Conservation (phyloP, 495 filamentous ascomycete species). For the Platismatia glauca region DNA sequence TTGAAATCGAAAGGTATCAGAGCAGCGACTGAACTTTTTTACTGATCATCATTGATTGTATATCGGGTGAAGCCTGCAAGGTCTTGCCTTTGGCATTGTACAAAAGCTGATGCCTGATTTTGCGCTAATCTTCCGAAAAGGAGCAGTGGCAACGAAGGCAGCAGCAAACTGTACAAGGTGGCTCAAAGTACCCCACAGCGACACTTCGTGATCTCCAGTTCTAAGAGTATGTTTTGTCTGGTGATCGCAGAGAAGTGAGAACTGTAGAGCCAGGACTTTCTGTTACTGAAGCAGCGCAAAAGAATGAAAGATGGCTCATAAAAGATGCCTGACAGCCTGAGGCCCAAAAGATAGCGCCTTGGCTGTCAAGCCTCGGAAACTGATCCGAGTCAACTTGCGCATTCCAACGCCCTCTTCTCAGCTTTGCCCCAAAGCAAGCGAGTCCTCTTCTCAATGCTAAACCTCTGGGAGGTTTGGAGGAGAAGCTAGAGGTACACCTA, state of each 20-base stretch:
- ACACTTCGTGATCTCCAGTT: neutral
- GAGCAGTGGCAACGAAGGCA: conserved; percentile 16
- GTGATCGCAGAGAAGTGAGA: neutral
- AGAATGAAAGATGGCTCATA: neutral
- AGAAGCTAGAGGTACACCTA: neutral
- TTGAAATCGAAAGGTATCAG: conserved; percentile 2
- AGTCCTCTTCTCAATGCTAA: neutral
- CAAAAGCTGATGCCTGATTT: conserved; percentile 21
- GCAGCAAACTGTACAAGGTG: conserved; percentile 20
- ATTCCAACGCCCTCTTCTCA: neutral
- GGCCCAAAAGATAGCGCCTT: neutral
- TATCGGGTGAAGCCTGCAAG: neutral
- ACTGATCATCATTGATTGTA: neutral
- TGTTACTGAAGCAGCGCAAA: neutral
- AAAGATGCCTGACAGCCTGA: neutral
- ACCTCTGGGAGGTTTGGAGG: neutral
- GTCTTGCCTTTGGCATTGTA: conserved; percentile 11
- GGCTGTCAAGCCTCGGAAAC: neutral
- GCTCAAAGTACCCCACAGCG: conserved; percentile 5
- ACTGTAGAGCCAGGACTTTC: neutral
- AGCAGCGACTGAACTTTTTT: no score
- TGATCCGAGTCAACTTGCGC: neutral
- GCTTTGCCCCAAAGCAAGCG: neutral
- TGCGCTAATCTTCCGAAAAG: conserved; percentile 3
- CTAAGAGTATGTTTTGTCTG: neutral